A percentile compares a stretch with the other conserved stretches of the same genome.
Conservation (phyloP, 129 eudicot genomes). For the Flaveria robusta region DNA sequence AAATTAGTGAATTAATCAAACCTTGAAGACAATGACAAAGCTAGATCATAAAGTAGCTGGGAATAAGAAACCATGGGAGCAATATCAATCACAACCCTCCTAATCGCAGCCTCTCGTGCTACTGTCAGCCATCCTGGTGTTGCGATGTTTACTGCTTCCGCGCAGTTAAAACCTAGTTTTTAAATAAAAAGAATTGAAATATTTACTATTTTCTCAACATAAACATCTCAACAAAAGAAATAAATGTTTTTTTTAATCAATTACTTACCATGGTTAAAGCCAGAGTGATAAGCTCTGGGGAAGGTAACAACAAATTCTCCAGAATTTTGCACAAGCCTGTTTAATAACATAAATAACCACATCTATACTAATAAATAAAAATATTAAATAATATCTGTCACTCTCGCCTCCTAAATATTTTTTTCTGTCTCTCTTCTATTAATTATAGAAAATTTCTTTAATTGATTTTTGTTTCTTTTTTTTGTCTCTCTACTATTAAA, state of each 20-base stretch:
- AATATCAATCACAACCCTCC: not conserved
- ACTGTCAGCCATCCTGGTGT: not conserved
- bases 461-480: too few species aligned
- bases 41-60: not conserved
- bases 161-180: not conserved
- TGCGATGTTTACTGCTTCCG: not conserved
- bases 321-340: slow-evolving; percentile 84
- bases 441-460: too few species aligned
- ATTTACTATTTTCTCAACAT: not conserved
- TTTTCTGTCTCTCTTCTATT: too few species aligned
- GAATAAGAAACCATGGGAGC: not conserved
- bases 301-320: slow-evolving; percentile 96
- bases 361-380: too few species aligned
- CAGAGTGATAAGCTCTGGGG: slow-evolving; percentile 95
- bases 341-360: not conserved
- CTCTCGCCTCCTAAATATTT: too few species aligned
- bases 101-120: not conserved
- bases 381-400: too few species aligned
- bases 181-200: not conserved
- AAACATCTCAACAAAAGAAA: not conserved
- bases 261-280: slow-evolving; percentile 85
- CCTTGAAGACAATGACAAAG: not conserved
- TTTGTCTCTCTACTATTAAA: too few species aligned
- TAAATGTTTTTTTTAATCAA: not conserved
- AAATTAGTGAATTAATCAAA: not conserved